Evolutionary conservation across 805 yeast species (phyloP), one percentile per base, ranked within the genome.

Genomic region (Kluyveromyces lactis): DNA sequence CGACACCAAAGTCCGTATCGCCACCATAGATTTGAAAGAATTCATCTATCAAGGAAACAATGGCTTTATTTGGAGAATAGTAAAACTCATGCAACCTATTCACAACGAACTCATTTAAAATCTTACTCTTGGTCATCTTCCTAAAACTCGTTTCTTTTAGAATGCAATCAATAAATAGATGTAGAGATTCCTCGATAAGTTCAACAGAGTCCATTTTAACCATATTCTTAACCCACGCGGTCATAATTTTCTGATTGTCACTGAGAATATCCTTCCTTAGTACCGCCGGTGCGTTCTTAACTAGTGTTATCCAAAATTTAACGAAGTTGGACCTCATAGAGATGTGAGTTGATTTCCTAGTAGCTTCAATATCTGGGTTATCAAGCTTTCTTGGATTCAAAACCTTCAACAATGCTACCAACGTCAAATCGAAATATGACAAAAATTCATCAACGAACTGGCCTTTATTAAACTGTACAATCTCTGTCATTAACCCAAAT

Each of bases 51-150:
- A 55, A 49, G 4, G 58, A 56, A 9, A 64, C 63, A 11, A 77
- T 44, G 36, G 53, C 60, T 10, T 59, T 51, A 27, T 64, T 59
- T 0, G 52, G 18, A n/a, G 66, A 56, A 29, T 67, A 65, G 36
- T 70, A 77, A 3, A 86, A 56, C 3, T 72, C 67, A 26, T 76
- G 72, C 23, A 86, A 47, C 39, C 77, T 77, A 19, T 70, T 68
- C 42, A 86, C 53, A 17, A 80, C 74, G 68, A 82, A 75, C 53
- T 89, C 97, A 49, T 85, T 86, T 51, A 90, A 72, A 12, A 87
- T 71, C 43, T 77, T 75, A 44, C 86, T 73, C 55, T 87, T 89
- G 0, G 86, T 73, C 43, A 79, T 66, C 51, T 78, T 80, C 48
- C 75, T 75, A 54, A 78, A 81, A 10, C 71, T 61, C 2, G 64